Evolutionary conservation across 2,329 filamentous ascomycete genomes (phyloP), one percentile per base, ranked within the genome.

Genomic region (Xylaria sp.): DNA sequence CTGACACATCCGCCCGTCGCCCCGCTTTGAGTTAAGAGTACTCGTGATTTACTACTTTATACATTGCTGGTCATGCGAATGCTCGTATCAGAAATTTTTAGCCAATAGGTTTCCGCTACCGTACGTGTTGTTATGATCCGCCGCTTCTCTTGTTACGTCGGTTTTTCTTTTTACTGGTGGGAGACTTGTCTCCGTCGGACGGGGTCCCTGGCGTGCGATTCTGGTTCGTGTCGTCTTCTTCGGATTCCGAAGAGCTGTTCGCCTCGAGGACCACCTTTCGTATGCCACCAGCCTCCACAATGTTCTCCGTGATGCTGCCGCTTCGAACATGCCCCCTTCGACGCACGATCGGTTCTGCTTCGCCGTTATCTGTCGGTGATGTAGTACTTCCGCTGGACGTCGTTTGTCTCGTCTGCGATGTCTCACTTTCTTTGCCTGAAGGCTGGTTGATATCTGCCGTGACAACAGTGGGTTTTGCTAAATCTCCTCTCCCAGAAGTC

Each of bases 241-340:
- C 75, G 8, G 73, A 74, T n/a, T 75, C 76, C 20, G 84, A 86
- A 72, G 75, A 74, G 62, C 86, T 89, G 30, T 85, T 91, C 3
- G 89, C 89, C 75, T 93, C 90, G 30, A 94, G 83, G 1, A 94
- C 87, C 34, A 93, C 87, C 78, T 94, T 94, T 71, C 88, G 87
- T 59, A 93, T 84, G 1, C 91, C 91, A 69, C 89, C 90, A 5
- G 89, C 83, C 72, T 93, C 90, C 59, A 93, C 83, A n/a, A 91
- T 83, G 66, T 91, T 91, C 78, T 93, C 91, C 0, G 91, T 93
- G 72, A 94, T 93, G 74, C 89, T 92, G 36, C 91, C 91, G 70
- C 90, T 92, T 62, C 91, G 85, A 4, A 89, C 89, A 6, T 84
- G 83, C 9, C 85, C 74, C 60, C 73, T 74, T 36, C 67, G 72